Base-by-base conservation (phyloP, 139 green algal species). In the Pleodorina starrii region DNA sequence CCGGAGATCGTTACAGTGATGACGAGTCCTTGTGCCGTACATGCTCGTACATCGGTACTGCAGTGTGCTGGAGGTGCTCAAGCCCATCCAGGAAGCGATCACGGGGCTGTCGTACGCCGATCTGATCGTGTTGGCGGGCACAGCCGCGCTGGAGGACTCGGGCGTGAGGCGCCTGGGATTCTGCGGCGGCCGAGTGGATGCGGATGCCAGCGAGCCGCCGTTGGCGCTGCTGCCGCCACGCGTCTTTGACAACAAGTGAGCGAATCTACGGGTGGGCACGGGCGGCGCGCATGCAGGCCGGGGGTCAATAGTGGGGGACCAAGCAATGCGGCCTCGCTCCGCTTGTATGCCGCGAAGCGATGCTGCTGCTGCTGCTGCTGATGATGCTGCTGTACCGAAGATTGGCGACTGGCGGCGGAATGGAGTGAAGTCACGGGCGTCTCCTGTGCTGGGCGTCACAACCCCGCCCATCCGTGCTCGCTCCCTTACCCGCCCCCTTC, bases 71-170 rank as follows among this genome's bases (percentile, higher is more conserved):
- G 1, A 25, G 0, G 29, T 93, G 51, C 86, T 91, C 84, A 40
- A 73, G 77, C 84, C 77, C 0, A 74, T 92, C 87, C 66, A 90
- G 71, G 51, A 51, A 16, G 54, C 83, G 32, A 86, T 90, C 51
- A 1, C 36, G 42, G 36, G 0, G 32, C 43, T 86, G 38, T 85
- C 84, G 11, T 90, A 44, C 16, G 92, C 92, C 27, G 92, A 94
- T 59, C 85, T 93, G 17, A 94, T 94, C 69, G 90, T 94, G 25
- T 69, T 93, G 36, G 92, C 92, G 19, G 92, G 92, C 35, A 88
- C 16, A 23, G 27, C 74, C 0, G 88, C 91, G 14, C 21, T 92
- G 14, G 35, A 90, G 73, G 59, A 87, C 29, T 73, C 83, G 1
- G 71, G 27, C 29, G 73, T 46, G 23, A 25, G 50, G 27, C 38